Evolutionary conservation across 495 filamentous ascomycete species (phyloP).

Genomic region (Sphaerosporella brunnea): DNA sequence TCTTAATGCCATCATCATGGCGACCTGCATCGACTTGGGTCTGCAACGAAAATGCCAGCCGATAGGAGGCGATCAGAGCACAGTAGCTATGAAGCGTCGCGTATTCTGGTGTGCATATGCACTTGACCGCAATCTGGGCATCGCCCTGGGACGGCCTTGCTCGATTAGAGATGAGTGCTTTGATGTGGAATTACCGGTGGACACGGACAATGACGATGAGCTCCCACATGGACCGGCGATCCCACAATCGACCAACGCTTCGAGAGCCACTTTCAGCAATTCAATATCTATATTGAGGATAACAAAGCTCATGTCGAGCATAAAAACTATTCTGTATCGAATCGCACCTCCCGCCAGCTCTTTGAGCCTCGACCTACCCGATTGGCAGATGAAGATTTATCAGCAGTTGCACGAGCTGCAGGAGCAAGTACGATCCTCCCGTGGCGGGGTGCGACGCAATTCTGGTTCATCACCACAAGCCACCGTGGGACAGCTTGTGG

Average conservation of each 20-base stretch:
- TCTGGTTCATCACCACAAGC: slow-evolving; percentile 5
- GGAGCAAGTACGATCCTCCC: slow-evolving; percentile 11
- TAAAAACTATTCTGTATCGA: slow-evolving; percentile 21
- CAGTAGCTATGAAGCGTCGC: slow-evolving; percentile 24
- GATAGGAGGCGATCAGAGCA: slow-evolving; percentile 4
- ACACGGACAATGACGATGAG: slow-evolving; percentile 24
- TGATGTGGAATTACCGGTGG: slow-evolving; percentile 21
- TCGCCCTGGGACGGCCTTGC: slow-evolving; percentile 30
- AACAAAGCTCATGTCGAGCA: slow-evolving; percentile 19
- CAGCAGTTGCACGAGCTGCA: slow-evolving; percentile 17
- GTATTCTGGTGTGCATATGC: slow-evolving; percentile 38
- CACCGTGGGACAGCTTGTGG: slow-evolving; percentile 13
- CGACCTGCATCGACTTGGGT: slow-evolving; percentile 23
- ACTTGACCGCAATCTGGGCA: slow-evolving; percentile 34
- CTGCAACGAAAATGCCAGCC: slow-evolving; percentile 17
- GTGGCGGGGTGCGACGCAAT: not conserved
- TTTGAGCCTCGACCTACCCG: slow-evolving; percentile 12
- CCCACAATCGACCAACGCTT: not conserved
- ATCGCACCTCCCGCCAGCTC: slow-evolving; percentile 10
- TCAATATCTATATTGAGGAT: slow-evolving; percentile 22
- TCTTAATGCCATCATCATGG: slow-evolving; percentile 23
- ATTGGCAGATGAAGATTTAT: slow-evolving; percentile 18
- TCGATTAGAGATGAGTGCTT: slow-evolving; percentile 19
- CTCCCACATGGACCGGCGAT: slow-evolving; percentile 6
- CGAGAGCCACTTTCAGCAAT: slow-evolving; percentile 14